A percentile compares a stretch with the other conserved stretches of the same genome.
phyloP scores from a whole-genome alignment of 345 rosid genomes.

The Cardamine resedifolia region DNA sequence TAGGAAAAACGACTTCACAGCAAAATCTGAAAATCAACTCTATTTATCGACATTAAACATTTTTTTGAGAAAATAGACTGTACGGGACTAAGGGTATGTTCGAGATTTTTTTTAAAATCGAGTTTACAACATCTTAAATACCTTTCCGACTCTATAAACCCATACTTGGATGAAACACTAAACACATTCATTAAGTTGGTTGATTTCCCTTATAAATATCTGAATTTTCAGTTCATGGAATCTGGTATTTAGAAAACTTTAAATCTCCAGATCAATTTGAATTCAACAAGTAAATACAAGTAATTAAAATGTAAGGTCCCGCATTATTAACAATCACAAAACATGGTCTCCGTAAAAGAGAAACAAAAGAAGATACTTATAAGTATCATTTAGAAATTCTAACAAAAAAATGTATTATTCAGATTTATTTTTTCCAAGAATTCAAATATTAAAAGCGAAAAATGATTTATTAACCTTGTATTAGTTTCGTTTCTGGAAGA shows the following conservation, averaged over 20 bases:
- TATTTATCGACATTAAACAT: neutral
- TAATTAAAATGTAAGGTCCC: too few relatives aligned
- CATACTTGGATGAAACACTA: neutral
- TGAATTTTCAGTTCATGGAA: neutral
- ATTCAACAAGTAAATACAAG: neutral
- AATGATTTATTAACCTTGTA: neutral
- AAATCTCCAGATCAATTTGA: neutral
- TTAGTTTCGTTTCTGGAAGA: neutral
- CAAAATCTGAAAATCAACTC: conserved; percentile 2
- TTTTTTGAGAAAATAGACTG: neutral
- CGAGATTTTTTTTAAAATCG: neutral
- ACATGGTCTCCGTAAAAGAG: neutral
- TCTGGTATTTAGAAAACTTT: neutral
- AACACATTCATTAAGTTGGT: conserved; percentile 7
- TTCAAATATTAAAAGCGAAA: neutral
- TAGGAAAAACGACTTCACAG: neutral
- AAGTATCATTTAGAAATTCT: neutral
- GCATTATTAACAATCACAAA: neutral
- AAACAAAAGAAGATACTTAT: neutral
- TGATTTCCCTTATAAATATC: conserved; percentile 2
- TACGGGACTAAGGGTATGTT: neutral
- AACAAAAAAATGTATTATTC: too few relatives aligned
- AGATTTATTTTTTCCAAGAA: too few relatives aligned
- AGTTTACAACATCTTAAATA: neutral
- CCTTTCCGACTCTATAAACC: neutral